Evolutionary conservation across 768 basidiomycete species (phyloP).

Genomic region (Tylopilus sp.): DNA sequence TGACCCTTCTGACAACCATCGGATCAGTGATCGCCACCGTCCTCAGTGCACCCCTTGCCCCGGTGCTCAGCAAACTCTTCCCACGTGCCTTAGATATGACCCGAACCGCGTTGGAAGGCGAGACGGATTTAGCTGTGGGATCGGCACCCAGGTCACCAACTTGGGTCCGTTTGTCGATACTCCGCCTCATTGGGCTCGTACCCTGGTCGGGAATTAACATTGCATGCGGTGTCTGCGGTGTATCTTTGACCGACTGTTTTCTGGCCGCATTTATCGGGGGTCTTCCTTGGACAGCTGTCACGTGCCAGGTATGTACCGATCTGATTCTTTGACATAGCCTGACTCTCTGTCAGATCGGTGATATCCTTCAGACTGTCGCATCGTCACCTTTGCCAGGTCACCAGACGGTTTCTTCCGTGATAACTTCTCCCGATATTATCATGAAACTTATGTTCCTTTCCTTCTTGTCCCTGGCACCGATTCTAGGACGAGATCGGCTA

Average conservation of each 20-base stretch:
- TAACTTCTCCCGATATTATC: conserved; percentile 80
- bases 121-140: conserved; percentile 44
- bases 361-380: conserved; percentile 82
- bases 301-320: conserved; percentile 66
- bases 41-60: conserved; percentile 80
- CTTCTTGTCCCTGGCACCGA: conserved; percentile 81
- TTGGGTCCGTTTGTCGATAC: conserved; percentile 85
- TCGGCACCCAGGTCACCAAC: conserved; percentile 38
- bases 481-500: conserved; percentile 69
- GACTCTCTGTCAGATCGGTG: conserved; percentile 60
- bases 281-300: conserved; percentile 88
- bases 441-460: conserved; percentile 81
- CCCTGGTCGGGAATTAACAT: conserved; percentile 98
- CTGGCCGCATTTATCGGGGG: conserved; percentile 82
- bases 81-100: conserved; percentile 85
- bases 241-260: conserved; percentile 69
- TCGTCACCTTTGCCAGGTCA: conserved; percentile 65
- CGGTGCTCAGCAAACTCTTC: conserved; percentile 75
- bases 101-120: conserved; percentile 72
- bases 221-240: conserved; percentile 89
- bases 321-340: conserved; percentile 7
- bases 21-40: conserved; percentile 82
- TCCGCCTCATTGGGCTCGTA: conserved; percentile 88
- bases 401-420: conserved; percentile 80
- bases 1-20: conserved; percentile 81